phyloP scores from a whole-genome alignment of 495 filamentous ascomycete genomes.

The Penicillium mononematosum region DNA sequence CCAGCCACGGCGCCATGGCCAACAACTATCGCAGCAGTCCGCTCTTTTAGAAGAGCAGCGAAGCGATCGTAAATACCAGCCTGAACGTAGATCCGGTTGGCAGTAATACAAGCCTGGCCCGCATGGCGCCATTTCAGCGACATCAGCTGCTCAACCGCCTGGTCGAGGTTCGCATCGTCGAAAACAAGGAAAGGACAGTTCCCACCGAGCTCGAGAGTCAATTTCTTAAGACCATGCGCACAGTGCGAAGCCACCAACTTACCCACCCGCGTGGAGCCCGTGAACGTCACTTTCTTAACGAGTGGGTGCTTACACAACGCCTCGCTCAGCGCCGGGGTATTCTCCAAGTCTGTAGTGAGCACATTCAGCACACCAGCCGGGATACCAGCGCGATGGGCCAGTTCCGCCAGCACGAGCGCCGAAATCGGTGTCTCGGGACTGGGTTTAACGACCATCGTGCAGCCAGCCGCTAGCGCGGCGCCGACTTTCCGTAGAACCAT shows the following conservation, averaged over 20 bases:
- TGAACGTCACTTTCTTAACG: conserved; percentile 73
- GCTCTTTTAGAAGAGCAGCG: conserved; percentile 52
- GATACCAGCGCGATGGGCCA: conserved; percentile 55
- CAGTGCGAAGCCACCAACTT: conserved; percentile 61
- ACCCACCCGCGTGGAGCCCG: conserved; percentile 64
- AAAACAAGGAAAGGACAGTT: conserved; percentile 76
- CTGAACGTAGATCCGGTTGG: conserved; percentile 72
- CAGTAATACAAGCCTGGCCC: conserved; percentile 72
- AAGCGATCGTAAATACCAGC: conserved; percentile 54
- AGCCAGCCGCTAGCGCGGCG: conserved; percentile 69
- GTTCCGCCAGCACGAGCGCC: conserved; percentile 51
- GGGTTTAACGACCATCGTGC: conserved; percentile 62
- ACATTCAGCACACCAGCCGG: conserved; percentile 57
- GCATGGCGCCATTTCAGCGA: conserved; percentile 65
- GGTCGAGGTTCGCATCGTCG: conserved; percentile 67
- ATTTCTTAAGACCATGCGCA: conserved; percentile 64
- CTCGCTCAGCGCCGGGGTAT: conserved; percentile 62
- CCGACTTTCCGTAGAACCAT: conserved; percentile 70
- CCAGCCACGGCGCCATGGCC: conserved; percentile 59
- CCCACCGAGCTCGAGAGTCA: conserved; percentile 71
- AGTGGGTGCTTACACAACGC: conserved; percentile 62
- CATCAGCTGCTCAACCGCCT: conserved; percentile 59
- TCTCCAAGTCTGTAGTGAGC: conserved; percentile 56
- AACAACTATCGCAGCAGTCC: conserved; percentile 56
- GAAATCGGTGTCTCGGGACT: conserved; percentile 62